Percentiles rank a stretch among this genome's conserved stretches.
phyloP scores from a whole-genome alignment of 2,329 filamentous ascomycete genomes.

The Fusarium bulbicola region DNA sequence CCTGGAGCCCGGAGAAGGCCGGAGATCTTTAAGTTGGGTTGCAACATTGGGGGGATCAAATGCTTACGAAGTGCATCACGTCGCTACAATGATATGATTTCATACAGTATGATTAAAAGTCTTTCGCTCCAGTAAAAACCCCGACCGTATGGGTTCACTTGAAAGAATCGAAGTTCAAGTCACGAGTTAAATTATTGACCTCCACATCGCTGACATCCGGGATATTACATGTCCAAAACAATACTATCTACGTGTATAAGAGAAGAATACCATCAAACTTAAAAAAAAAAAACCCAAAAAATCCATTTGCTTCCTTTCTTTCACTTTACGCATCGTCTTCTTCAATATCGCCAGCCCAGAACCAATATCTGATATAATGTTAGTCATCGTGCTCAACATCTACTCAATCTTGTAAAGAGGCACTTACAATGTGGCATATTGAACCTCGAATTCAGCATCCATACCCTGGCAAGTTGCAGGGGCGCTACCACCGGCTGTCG shows the following conservation, averaged over 20 bases:
- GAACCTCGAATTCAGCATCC: conserved; percentile 71
- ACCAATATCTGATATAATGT: conserved; percentile 41
- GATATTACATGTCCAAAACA: conserved; percentile 31
- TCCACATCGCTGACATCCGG: conserved; percentile 21
- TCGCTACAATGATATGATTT: neutral
- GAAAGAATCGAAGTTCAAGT: neutral
- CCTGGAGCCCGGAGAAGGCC: conserved; percentile 17
- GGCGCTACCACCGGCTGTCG: conserved; percentile 82
- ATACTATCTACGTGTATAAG: conserved; percentile 30
- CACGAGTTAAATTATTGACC: conserved; percentile 27
- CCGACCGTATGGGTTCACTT: neutral
- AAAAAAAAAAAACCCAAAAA: neutral
- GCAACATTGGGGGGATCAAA: neutral
- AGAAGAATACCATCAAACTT: neutral
- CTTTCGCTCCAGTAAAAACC: neutral
- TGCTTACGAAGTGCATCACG: neutral
- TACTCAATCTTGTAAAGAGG: neutral
- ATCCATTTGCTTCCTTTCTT: neutral
- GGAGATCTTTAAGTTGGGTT: neutral
- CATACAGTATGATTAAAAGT: neutral
- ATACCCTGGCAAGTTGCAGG: conserved; percentile 77
- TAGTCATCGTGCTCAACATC: conserved; percentile 5
- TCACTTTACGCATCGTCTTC: conserved; percentile 10
- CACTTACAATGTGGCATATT: conserved; percentile 87
- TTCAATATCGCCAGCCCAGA: conserved; percentile 37